These are phyloP conservation scores for Zea luxurians DNA, from an alignment of 176 grass and related monocot genomes.

Conservation along the genomic window DNA sequence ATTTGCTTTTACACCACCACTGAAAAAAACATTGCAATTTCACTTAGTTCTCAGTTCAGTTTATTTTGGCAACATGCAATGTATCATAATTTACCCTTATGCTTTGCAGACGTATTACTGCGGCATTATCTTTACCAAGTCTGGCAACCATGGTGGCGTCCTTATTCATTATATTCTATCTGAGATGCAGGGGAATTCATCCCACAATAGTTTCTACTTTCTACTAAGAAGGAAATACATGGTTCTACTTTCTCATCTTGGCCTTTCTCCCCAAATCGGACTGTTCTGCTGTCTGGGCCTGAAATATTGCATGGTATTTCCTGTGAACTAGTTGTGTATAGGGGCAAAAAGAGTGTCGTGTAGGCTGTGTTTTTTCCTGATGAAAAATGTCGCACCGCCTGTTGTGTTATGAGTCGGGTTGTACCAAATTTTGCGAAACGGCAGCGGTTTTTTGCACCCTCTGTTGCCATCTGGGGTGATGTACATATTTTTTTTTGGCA, in stretches of 20 bases:
- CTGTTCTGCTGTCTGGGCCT: conserved; percentile 23
- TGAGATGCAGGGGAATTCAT: conserved; percentile 31
- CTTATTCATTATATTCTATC: conserved; percentile 25
- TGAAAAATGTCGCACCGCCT: conserved; percentile 49
- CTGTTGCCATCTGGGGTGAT: conserved; percentile 18
- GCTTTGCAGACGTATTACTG: conserved; percentile 54
- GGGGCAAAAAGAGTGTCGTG: conserved; percentile 21
- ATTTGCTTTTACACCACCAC: neutral
- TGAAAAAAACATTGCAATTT: neutral
- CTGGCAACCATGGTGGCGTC: conserved; percentile 36
- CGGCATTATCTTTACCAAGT: conserved; percentile 33
- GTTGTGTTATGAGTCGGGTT: conserved; percentile 29
- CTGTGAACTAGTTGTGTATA: conserved; percentile 15
- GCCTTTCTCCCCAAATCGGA: conserved; percentile 5
- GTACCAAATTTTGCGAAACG: conserved; percentile 41
- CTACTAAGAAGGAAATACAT: conserved; percentile 23
- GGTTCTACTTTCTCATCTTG: conserved; percentile 42
- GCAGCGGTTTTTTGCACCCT: conserved; percentile 16
- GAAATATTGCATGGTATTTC: conserved; percentile 41
- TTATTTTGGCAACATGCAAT: conserved; percentile 13
- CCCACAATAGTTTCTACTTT: conserved; percentile 26
- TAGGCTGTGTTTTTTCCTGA: conserved; percentile 54
- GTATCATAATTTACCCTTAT: conserved; percentile 28
- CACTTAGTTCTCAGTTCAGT: neutral
- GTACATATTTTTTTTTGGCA: conserved; percentile 32